Evolutionary conservation across 768 basidiomycete genomes (phyloP).

Genomic region (Boletus edulis): DNA sequence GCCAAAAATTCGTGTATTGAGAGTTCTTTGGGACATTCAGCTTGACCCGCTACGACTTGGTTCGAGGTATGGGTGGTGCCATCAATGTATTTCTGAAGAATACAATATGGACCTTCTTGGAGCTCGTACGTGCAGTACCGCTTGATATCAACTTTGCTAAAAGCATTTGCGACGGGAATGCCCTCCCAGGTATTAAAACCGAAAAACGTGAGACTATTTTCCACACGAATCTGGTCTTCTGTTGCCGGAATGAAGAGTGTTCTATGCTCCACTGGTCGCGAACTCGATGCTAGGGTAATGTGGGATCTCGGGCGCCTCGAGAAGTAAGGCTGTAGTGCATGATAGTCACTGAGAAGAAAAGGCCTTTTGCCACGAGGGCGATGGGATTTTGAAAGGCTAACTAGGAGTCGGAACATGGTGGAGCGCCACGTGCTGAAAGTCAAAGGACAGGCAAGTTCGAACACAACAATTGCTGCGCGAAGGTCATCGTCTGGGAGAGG

Average conservation of each 20-base stretch:
- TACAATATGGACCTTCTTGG: slow-evolving; percentile 22
- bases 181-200: too few species aligned
- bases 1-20: slow-evolving; percentile 30
- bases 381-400: slow-evolving; percentile 29
- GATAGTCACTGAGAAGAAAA: slow-evolving; percentile 5
- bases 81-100: too few species aligned
- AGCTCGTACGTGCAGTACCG: too few species aligned
- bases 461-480: slow-evolving; percentile 31
- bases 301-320: too few species aligned
- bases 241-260: too few species aligned
- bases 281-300: background rate
- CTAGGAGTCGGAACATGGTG: slow-evolving; percentile 27
- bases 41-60: slow-evolving; percentile 36
- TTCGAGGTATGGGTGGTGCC: background rate
- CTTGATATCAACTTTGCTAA: background rate
- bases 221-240: too few species aligned
- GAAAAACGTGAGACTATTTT: too few species aligned
- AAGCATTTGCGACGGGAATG: background rate
- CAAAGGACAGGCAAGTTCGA: slow-evolving; percentile 39
- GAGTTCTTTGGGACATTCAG: slow-evolving; percentile 36
- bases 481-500: slow-evolving; percentile 35
- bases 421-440: slow-evolving; percentile 39
- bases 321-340: background rate
- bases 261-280: background rate
- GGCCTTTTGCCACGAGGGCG: background rate